Conservation (phyloP, 495 filamentous ascomycete genomes). For the Hypoxylon fuscum region DNA sequence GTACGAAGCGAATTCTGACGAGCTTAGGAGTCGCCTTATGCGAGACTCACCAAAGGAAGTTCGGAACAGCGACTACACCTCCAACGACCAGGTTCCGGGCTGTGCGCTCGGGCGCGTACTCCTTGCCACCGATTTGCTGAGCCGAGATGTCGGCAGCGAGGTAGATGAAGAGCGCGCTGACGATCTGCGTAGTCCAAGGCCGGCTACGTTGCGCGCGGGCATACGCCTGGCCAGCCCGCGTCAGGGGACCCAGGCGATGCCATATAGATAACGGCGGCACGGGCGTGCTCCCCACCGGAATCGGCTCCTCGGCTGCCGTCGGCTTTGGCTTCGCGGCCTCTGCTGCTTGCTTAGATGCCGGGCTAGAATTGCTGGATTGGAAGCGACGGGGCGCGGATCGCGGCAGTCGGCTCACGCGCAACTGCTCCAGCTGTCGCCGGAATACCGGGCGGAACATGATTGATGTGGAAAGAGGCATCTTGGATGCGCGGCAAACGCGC, state of each 20-base stretch:
- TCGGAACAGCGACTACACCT: constrained; percentile 73
- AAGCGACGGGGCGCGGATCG: constrained; percentile 28
- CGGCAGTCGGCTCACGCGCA: constrained; percentile 18
- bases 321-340: constrained; percentile 14
- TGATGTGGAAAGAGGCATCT: constrained; percentile 15
- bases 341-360: not conserved
- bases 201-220: constrained; percentile 71
- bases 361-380: constrained; percentile 19
- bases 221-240: constrained; percentile 73
- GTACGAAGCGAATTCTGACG: too few relatives aligned
- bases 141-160: constrained; percentile 81
- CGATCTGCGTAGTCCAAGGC: constrained; percentile 81
- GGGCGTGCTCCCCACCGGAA: constrained; percentile 19
- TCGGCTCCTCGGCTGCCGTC: constrained; percentile 2
- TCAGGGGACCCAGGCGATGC: constrained; percentile 64
- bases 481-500: not conserved
- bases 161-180: constrained; percentile 79
- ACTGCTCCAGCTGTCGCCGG: constrained; percentile 23
- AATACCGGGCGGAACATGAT: constrained; percentile 15
- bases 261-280: constrained; percentile 55
- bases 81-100: constrained; percentile 78
- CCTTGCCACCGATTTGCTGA: constrained; percentile 67
- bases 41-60: constrained; percentile 77
- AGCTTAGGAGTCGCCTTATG: too few relatives aligned
- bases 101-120: constrained; percentile 77